Evolutionary conservation across 2,329 filamentous ascomycete species (phyloP).

Genomic region (Penicillium corylophilum): DNA sequence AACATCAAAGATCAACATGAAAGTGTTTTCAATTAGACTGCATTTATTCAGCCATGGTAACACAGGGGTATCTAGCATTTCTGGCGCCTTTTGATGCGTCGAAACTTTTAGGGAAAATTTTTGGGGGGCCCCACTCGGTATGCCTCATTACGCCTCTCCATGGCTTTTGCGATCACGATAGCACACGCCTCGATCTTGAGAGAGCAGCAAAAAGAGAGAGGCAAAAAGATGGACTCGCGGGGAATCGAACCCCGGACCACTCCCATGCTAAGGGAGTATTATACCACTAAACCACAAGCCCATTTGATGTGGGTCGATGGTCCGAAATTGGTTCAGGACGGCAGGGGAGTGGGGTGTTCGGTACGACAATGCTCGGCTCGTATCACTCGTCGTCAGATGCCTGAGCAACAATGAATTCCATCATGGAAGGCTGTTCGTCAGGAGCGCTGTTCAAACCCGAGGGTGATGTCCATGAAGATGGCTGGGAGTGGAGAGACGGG

Average conservation of each 20-base stretch:
- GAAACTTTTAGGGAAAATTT: neutral
- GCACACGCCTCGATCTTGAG: neutral
- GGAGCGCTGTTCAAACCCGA: neutral
- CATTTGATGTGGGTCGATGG: neutral
- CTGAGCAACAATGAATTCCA: constrained; percentile 28
- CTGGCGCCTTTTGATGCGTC: neutral
- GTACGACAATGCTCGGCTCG: neutral
- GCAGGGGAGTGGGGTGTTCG: neutral
- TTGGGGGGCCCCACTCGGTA: neutral
- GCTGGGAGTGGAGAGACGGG: constrained; percentile 8
- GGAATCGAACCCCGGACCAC: constrained; percentile 51
- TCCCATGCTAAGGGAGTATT: constrained; percentile 50
- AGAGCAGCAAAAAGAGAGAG: neutral
- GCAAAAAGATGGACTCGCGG: constrained; percentile 44
- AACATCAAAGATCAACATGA: neutral
- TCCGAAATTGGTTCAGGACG: neutral
- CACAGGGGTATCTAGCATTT: constrained; percentile 6
- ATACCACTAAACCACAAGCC: constrained; percentile 45
- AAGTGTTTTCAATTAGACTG: neutral
- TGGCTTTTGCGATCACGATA: neutral
- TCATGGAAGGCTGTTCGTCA: constrained; percentile 16
- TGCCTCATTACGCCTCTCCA: neutral
- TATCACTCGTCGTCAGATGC: neutral
- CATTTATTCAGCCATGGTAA: neutral
- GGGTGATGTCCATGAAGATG: constrained; percentile 26